Evolutionary conservation across 495 filamentous ascomycete genomes (phyloP).

Genomic region (Monascus purpureus): DNA sequence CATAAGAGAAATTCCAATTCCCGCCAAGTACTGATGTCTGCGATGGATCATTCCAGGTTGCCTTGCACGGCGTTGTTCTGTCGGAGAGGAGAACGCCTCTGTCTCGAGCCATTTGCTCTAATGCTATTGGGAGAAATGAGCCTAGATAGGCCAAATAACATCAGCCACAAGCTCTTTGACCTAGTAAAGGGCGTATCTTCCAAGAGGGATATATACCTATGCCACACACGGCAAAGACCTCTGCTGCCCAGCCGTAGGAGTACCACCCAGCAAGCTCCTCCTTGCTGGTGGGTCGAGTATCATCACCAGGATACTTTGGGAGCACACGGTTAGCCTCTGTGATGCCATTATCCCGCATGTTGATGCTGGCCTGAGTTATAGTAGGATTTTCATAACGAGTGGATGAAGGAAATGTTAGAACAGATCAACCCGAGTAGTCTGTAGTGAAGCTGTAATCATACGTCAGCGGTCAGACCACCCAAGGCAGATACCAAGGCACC

Average conservation of each 20-base stretch:
- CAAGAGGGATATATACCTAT: conserved; percentile 41
- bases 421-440: background rate
- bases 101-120: conserved; percentile 87
- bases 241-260: conserved; percentile 92
- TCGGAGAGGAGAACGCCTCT: conserved; percentile 73
- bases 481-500: conserved; percentile 1
- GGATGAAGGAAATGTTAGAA: background rate
- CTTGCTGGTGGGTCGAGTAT: conserved; percentile 70
- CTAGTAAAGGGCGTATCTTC: background rate
- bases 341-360: conserved; percentile 13
- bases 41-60: conserved; percentile 27
- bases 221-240: conserved; percentile 89
- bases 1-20: conserved; percentile 3
- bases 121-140: conserved; percentile 91
- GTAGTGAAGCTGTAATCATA: too few species aligned
- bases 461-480: too few species aligned
- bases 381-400: background rate
- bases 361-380: conserved; percentile 7
- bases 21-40: conserved; percentile 7
- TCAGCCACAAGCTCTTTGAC: background rate
- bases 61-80: conserved; percentile 52
- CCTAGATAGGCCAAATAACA: conserved; percentile 30
- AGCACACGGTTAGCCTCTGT: conserved; percentile 5
- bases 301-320: conserved; percentile 61
- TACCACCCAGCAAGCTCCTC: conserved; percentile 93